These are phyloP conservation scores for Chalciporus pseudorubinellus DNA, from an alignment of 768 basidiomycete species.

Conservation along the genomic window DNA sequence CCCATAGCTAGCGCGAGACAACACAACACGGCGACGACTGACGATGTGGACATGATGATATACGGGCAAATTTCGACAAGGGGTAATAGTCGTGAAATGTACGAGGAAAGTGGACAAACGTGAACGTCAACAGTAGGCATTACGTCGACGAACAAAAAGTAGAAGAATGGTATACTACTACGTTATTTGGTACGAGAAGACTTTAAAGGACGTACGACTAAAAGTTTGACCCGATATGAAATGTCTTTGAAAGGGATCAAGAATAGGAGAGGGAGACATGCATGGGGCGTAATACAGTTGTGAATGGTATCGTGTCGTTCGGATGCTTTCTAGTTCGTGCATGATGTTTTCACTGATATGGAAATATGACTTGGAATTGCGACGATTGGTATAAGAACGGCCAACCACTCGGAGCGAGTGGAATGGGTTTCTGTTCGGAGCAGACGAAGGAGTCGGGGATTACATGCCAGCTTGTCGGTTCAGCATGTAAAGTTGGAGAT, in stretches of 20 bases:
- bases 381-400: background rate
- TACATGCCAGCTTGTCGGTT: conserved; percentile 73
- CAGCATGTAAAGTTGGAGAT: conserved; percentile 71
- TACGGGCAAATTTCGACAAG: conserved; percentile 12
- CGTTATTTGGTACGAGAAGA: background rate
- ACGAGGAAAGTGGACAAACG: background rate
- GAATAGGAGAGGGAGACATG: conserved; percentile 10
- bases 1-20: conserved; percentile 26
- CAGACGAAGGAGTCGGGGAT: background rate
- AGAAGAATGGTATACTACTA: conserved; percentile 14
- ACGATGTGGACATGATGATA: conserved; percentile 15
- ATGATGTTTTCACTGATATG: conserved; percentile 12
- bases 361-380: conserved; percentile 6
- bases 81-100: conserved; percentile 6
- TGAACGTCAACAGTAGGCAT: background rate
- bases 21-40: conserved; percentile 23
- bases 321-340: conserved; percentile 30
- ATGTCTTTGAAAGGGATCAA: conserved; percentile 2
- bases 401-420: background rate
- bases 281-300: conserved; percentile 26
- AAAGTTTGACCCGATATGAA: background rate
- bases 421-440: background rate
- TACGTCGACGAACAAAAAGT: conserved; percentile 6
- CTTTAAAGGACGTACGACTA: background rate
- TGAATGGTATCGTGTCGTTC: conserved; percentile 23